Conservation (phyloP, 208 protist species). For the Trypanosoma platydactyli region DNA sequence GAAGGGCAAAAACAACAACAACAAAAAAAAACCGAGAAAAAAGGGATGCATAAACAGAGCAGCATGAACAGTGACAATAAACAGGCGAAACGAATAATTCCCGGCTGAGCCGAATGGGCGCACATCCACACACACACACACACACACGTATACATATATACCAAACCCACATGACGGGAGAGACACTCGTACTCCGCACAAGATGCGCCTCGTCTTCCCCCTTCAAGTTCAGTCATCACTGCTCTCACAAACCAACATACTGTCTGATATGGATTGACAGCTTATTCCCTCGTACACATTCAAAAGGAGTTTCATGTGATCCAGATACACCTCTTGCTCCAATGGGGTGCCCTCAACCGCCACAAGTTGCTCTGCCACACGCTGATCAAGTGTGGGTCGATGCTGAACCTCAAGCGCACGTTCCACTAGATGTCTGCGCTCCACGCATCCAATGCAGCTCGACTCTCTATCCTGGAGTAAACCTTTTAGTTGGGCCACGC, state of each 20-base stretch:
- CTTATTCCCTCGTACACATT: constrained; percentile 20
- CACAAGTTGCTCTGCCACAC: constrained; percentile 42
- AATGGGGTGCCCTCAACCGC: constrained; percentile 33
- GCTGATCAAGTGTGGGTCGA: constrained; percentile 37
- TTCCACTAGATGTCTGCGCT: constrained; percentile 45
- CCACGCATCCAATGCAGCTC: constrained; percentile 44
- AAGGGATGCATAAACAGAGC: neutral
- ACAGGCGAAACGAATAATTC: too few relatives aligned
- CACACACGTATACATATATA: too few relatives aligned
- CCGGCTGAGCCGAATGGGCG: too few relatives aligned
- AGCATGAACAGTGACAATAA: too few relatives aligned
- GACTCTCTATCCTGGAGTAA: constrained; percentile 41
- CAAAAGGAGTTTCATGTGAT: constrained; percentile 29
- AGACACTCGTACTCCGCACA: too few relatives aligned
- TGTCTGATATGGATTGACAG: constrained; percentile 9
- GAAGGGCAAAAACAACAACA: neutral
- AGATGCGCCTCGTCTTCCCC: neutral
- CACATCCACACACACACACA: too few relatives aligned
- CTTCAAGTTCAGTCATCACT: neutral
- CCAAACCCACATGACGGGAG: too few relatives aligned
- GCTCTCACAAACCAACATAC: constrained; percentile 6
- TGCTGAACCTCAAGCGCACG: constrained; percentile 36
- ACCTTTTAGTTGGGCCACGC: constrained; percentile 28
- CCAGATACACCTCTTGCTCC: neutral
- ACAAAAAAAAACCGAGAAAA: constrained; percentile 1